phyloP scores from a whole-genome alignment of 2,329 filamentous ascomycete genomes.

The Pezicula rhizophila region DNA sequence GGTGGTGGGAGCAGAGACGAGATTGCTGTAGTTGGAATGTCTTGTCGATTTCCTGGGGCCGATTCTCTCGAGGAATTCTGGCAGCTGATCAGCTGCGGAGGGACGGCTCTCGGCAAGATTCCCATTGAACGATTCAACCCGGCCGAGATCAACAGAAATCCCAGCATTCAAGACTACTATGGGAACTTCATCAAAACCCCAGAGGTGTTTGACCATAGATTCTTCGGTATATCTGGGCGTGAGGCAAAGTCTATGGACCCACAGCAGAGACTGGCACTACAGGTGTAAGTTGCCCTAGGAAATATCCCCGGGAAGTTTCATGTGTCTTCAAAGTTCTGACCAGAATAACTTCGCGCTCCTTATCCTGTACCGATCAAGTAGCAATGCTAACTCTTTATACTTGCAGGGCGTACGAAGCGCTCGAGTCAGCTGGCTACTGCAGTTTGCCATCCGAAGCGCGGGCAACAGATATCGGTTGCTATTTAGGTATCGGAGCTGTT shows the following conservation, averaged over 20 bases:
- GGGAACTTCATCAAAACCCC: conserved; percentile 61
- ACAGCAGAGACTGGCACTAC: conserved; percentile 18
- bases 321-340: too few species aligned
- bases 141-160: conserved; percentile 52
- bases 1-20: too few species aligned
- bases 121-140: conserved; percentile 61
- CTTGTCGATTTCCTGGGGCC: conserved; percentile 27
- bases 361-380: too few species aligned
- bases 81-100: conserved; percentile 65
- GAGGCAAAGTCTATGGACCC: conserved; percentile 23
- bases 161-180: conserved; percentile 62
- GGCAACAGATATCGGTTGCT: conserved; percentile 3
- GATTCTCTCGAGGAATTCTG: conserved; percentile 54
- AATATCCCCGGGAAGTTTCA: too few species aligned
- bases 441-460: neutral
- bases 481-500: neutral
- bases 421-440: conserved; percentile 17
- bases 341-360: too few species aligned
- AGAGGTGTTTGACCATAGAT: conserved; percentile 6
- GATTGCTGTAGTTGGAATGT: conserved; percentile 31
- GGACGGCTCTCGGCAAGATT: conserved; percentile 58
- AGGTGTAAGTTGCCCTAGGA: too few species aligned
- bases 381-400: too few species aligned
- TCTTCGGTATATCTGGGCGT: conserved; percentile 18
- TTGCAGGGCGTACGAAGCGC: conserved; percentile 17